Percentiles rank a stretch among this genome's conserved stretches.
Evolutionary conservation across 1,284 basidiomycete genomes (phyloP).

Genomic region (Fomes fomentarius): DNA sequence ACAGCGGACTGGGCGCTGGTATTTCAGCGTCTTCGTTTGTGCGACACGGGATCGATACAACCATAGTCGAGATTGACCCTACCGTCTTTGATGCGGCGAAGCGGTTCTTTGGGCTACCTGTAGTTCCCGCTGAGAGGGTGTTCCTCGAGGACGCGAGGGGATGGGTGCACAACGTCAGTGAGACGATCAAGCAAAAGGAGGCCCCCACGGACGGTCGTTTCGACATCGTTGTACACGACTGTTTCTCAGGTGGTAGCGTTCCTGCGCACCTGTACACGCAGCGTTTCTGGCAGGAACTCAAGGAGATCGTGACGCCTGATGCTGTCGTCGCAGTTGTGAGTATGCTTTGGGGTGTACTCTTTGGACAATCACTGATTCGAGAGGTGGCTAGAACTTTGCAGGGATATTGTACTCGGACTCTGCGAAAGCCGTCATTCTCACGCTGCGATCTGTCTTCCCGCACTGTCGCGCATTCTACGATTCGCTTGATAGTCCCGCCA

Average conservation of each 20-base stretch:
- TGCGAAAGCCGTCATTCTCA: constrained; percentile 68
- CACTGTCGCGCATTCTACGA: constrained; percentile 87
- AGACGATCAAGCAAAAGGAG: constrained; percentile 24
- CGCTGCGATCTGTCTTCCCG: constrained; percentile 67
- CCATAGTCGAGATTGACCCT: constrained; percentile 86
- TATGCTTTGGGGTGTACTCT: constrained; percentile 15
- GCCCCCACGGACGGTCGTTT: constrained; percentile 41
- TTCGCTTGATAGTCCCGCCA: constrained; percentile 43
- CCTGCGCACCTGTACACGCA: constrained; percentile 81
- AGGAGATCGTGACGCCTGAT: constrained; percentile 63
- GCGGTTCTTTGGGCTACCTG: constrained; percentile 76
- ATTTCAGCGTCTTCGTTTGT: constrained; percentile 77
- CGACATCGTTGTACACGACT: constrained; percentile 87
- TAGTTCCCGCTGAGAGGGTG: constrained; percentile 56
- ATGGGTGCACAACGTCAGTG: constrained; percentile 56
- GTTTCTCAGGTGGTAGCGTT: constrained; percentile 88
- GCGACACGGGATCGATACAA: constrained; percentile 67
- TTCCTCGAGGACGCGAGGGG: constrained; percentile 77
- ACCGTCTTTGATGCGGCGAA: constrained; percentile 84
- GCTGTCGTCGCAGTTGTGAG: constrained; percentile 83
- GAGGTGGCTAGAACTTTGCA: constrained; percentile 72
- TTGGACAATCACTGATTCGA: constrained; percentile 31
- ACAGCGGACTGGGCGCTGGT: constrained; percentile 85
- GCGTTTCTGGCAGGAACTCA: constrained; percentile 81
- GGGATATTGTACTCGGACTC: constrained; percentile 68